These are phyloP conservation scores for Elongisporangium anandrum DNA, from an alignment of 352 stramenopile species.

Conservation along the genomic window DNA sequence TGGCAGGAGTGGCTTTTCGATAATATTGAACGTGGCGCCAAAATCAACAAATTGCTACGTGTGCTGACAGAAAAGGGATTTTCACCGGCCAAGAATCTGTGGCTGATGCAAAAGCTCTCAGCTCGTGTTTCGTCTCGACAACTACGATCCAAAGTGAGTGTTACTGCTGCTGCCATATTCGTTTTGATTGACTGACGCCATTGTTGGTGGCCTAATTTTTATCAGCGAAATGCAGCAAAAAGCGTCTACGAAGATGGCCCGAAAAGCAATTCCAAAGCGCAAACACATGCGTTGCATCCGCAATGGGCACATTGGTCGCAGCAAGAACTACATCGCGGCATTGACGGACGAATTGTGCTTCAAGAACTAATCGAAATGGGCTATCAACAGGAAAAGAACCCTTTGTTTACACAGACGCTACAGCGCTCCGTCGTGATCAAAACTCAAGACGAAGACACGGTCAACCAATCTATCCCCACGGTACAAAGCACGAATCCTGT, in stretches of 20 bases:
- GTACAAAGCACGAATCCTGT: constrained; percentile 17
- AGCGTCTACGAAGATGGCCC: constrained; percentile 40
- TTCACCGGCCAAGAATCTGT: constrained; percentile 34
- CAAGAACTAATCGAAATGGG: constrained; percentile 43
- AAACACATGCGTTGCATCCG: constrained; percentile 33
- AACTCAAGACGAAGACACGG: constrained; percentile 17
- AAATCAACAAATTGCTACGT: constrained; percentile 42
- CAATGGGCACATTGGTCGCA: constrained; percentile 68
- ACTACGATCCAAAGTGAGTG: constrained; percentile 38
- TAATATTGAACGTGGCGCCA: constrained; percentile 52
- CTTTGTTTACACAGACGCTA: constrained; percentile 46
- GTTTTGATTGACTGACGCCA: constrained; percentile 4
- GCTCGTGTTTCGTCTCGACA: constrained; percentile 38
- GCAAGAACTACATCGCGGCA: constrained; percentile 51
- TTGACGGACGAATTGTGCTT: constrained; percentile 52
- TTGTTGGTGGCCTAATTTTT: constrained; percentile 1
- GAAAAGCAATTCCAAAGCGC: constrained; percentile 1
- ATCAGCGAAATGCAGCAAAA: constrained; percentile 30
- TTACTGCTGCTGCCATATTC: neutral
- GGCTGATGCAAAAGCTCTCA: constrained; percentile 66
- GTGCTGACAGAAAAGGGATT: constrained; percentile 62
- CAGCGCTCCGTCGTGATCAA: constrained; percentile 15
- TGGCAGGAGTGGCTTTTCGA: constrained; percentile 60
- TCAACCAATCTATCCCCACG: neutral
- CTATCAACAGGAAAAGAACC: constrained; percentile 48